Percentiles rank a stretch among this genome's conserved stretches.
Conservation (phyloP, 768 basidiomycete genomes). For the Dioszegia aurantiaca region DNA sequence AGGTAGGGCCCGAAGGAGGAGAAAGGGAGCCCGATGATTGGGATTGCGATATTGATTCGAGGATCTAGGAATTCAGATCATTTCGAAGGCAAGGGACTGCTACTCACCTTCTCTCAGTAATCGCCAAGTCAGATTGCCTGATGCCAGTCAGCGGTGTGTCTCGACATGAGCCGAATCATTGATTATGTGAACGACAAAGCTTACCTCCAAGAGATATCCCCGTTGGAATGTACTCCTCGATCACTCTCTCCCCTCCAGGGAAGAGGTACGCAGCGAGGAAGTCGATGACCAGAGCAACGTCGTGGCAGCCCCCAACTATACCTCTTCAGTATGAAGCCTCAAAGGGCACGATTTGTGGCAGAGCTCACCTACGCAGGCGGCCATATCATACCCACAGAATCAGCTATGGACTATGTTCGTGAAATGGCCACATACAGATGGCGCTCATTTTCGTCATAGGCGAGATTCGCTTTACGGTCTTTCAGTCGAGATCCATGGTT, state of each 20-base stretch:
- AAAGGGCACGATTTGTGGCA: background rate
- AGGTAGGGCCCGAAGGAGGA: slow-evolving; percentile 47
- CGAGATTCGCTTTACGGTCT: slow-evolving; percentile 53
- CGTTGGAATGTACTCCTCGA: slow-evolving; percentile 68
- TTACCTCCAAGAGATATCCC: slow-evolving; percentile 74
- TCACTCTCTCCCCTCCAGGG: slow-evolving; percentile 61
- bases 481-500: slow-evolving; percentile 58
- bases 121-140: slow-evolving; percentile 74
- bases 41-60: slow-evolving; percentile 55
- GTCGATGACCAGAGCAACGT: slow-evolving; percentile 77
- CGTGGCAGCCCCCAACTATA: slow-evolving; percentile 65
- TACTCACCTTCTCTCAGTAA: slow-evolving; percentile 58
- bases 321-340: slow-evolving; percentile 1
- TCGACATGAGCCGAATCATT: too few relatives aligned
- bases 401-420: slow-evolving; percentile 5
- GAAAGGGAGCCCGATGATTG: slow-evolving; percentile 68
- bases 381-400: slow-evolving; percentile 56
- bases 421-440: slow-evolving; percentile 54
- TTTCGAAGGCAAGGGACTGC: slow-evolving; percentile 7
- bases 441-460: slow-evolving; percentile 53
- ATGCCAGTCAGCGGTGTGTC: background rate
- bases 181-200: slow-evolving; percentile 8
- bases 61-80: slow-evolving; percentile 52
- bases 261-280: slow-evolving; percentile 72
- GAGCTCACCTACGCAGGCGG: slow-evolving; percentile 55